Conservation (phyloP, 2,329 filamentous ascomycete genomes). For the Ophiostoma sp. region DNA sequence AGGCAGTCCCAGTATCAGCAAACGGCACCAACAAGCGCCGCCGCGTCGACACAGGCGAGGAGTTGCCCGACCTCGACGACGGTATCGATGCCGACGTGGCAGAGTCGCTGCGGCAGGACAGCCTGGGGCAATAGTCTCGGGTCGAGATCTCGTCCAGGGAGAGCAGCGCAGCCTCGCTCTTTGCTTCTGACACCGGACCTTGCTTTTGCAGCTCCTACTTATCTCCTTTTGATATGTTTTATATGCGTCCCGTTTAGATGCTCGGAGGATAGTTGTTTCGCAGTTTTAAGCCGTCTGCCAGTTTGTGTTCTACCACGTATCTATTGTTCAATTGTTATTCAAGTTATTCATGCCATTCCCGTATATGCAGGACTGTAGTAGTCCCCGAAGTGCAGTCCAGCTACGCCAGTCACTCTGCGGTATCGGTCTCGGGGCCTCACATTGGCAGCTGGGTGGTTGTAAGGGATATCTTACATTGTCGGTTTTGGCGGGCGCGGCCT, state of each 20-base stretch:
- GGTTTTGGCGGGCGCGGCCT: no score
- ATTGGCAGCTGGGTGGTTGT: background rate
- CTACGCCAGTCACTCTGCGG: background rate
- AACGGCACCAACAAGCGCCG: slow-evolving; percentile 54
- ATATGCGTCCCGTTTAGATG: background rate
- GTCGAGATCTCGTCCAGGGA: background rate
- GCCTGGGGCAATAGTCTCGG: background rate
- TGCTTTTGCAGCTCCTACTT: background rate
- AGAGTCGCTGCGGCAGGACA: slow-evolving; percentile 43
- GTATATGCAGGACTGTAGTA: background rate
- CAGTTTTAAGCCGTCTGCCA: background rate
- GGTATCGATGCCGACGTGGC: slow-evolving; percentile 53
- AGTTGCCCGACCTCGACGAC: slow-evolving; percentile 52
- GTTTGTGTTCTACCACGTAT: background rate
- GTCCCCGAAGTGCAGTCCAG: background rate
- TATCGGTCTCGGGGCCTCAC: background rate
- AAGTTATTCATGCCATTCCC: background rate
- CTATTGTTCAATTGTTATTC: background rate
- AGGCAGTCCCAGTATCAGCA: slow-evolving; percentile 39
- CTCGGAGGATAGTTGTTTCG: background rate
- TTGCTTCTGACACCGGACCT: background rate
- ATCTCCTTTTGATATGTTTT: background rate
- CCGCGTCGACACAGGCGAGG: slow-evolving; percentile 46
- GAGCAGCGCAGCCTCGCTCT: no score
- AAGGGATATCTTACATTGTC: background rate